A percentile compares a stretch with the other conserved stretches of the same genome.
These are phyloP conservation scores for Colletotrichum falcatum DNA, from an alignment of 2,329 filamentous ascomycete genomes.

Conservation along the genomic window DNA sequence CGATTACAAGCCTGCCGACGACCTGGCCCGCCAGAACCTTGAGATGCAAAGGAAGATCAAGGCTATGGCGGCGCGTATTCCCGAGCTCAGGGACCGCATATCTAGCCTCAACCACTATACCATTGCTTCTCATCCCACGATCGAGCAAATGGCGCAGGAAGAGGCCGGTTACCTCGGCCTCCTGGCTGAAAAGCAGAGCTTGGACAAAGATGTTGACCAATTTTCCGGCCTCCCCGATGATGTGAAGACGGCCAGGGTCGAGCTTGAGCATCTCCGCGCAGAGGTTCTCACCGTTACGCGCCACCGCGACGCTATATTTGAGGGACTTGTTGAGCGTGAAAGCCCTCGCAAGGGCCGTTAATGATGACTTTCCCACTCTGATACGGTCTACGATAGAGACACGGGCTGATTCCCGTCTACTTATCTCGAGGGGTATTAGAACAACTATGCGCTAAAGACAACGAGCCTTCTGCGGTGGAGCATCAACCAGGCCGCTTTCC, in stretches of 20 bases:
- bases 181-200: conserved; percentile 65
- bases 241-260: conserved; percentile 73
- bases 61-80: conserved; percentile 72
- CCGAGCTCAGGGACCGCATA: conserved; percentile 72
- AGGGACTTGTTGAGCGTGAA: conserved; percentile 74
- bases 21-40: conserved; percentile 76
- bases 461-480: conserved; percentile 44
- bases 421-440: conserved; percentile 27
- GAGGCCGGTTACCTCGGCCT: conserved; percentile 71
- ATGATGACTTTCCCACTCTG: conserved; percentile 33
- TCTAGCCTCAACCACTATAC: conserved; percentile 53
- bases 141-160: conserved; percentile 69
- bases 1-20: conserved; percentile 65
- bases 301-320: conserved; percentile 80
- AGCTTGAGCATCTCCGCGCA: conserved; percentile 74
- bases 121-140: conserved; percentile 56
- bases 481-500: conserved; percentile 60
- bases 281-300: conserved; percentile 72
- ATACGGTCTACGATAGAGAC: conserved; percentile 21
- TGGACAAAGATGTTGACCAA: conserved; percentile 72
- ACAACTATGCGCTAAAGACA: conserved; percentile 19
- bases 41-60: conserved; percentile 80
- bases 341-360: conserved; percentile 61
- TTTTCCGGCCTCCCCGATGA: conserved; percentile 83
- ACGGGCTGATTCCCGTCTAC: conserved; percentile 3